Conservation (phyloP, 495 filamentous ascomycete genomes). For the Sordaria brevicollis region DNA sequence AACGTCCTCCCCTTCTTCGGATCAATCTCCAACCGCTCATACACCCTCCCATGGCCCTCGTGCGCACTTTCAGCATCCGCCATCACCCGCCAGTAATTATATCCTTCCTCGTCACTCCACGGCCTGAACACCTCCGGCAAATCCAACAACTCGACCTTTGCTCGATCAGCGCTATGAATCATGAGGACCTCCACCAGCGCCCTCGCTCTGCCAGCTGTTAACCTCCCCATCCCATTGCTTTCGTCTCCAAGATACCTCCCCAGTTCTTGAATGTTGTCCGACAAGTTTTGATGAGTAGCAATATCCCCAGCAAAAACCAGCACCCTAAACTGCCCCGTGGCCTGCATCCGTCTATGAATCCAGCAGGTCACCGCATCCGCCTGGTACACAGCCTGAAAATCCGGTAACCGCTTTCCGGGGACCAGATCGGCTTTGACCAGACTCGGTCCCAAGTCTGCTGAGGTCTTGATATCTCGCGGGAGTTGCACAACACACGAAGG, state of each 20-base stretch:
- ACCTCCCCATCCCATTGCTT: not conserved
- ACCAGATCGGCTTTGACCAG: slow-evolving; percentile 27
- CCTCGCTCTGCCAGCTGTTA: not conserved
- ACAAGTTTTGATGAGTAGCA: not conserved
- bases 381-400: slow-evolving; percentile 11
- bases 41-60: slow-evolving; percentile 50
- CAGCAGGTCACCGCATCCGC: not conserved
- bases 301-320: slow-evolving; percentile 11
- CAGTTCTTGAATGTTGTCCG: not conserved
- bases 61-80: slow-evolving; percentile 49
- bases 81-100: slow-evolving; percentile 54
- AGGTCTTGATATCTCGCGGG: not conserved
- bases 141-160: slow-evolving; percentile 40
- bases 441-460: slow-evolving; percentile 19
- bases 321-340: slow-evolving; percentile 8
- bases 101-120: slow-evolving; percentile 46
- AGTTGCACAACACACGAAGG: slow-evolving; percentile 5
- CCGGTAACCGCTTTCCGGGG: slow-evolving; percentile 8
- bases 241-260: not conserved
- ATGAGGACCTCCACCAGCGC: slow-evolving; percentile 40
- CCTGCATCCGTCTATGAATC: slow-evolving; percentile 1
- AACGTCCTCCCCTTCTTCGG: slow-evolving; percentile 46
- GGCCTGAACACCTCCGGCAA: slow-evolving; percentile 44
- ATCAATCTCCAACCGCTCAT: slow-evolving; percentile 51
- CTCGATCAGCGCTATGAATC: slow-evolving; percentile 42